phyloP scores from a whole-genome alignment of 2,329 filamentous ascomycete genomes.

The Aspergillus udagawae region DNA sequence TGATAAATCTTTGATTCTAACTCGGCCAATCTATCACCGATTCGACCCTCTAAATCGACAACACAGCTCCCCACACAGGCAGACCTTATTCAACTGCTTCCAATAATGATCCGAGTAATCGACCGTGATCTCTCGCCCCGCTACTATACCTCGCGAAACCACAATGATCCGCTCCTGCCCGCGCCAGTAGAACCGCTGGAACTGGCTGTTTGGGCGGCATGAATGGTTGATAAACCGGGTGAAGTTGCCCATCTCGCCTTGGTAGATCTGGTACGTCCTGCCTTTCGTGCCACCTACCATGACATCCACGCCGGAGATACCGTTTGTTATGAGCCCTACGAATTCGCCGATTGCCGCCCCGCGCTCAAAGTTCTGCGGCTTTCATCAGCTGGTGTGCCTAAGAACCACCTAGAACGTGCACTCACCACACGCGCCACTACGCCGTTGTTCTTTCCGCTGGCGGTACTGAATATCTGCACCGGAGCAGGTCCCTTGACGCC shows the following conservation, averaged over 20 bases:
- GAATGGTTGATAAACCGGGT: slow-evolving; percentile 59
- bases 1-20: neutral
- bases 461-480: slow-evolving; percentile 52
- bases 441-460: slow-evolving; percentile 54
- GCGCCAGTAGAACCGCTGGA: slow-evolving; percentile 55
- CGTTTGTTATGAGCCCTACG: slow-evolving; percentile 52
- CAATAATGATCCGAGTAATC: slow-evolving; percentile 59
- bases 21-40: neutral
- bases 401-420: neutral
- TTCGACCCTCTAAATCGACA: slow-evolving; percentile 32
- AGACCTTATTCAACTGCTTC: slow-evolving; percentile 53
- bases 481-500: slow-evolving; percentile 39
- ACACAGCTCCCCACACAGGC: slow-evolving; percentile 51
- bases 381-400: neutral
- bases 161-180: slow-evolving; percentile 53
- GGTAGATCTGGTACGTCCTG: slow-evolving; percentile 54
- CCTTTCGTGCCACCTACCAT: slow-evolving; percentile 46
- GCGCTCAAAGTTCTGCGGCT: slow-evolving; percentile 46
- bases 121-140: slow-evolving; percentile 54
- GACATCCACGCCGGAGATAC: slow-evolving; percentile 50
- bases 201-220: slow-evolving; percentile 55
- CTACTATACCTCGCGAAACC: slow-evolving; percentile 53
- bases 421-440: slow-evolving; percentile 31
- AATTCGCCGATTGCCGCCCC: slow-evolving; percentile 55
- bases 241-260: slow-evolving; percentile 53